Conservation (phyloP, 331 rosid species). For the Pyrus hybrid region DNA sequence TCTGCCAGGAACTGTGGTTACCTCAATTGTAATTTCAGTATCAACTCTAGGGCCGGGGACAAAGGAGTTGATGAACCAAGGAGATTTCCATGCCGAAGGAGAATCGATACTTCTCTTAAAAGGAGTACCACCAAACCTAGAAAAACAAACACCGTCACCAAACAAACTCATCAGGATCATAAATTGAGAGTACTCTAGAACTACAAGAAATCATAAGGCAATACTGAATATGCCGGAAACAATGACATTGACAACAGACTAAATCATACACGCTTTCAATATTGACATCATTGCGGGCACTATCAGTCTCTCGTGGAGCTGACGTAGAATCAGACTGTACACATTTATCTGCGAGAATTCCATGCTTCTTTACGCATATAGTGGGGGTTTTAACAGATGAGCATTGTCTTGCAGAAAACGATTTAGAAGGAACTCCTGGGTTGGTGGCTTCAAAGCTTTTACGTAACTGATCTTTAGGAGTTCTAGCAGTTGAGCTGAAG, state of each 20-base stretch:
- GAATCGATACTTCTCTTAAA: conserved; percentile 85
- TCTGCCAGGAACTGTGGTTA: conserved; percentile 21
- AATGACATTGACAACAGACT: not conserved
- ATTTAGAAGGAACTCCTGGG: conserved; percentile 26
- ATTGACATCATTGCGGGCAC: conserved; percentile 29
- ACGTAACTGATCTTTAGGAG: conserved; percentile 29
- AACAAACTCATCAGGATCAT: conserved; percentile 7
- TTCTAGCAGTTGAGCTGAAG: conserved; percentile 29
- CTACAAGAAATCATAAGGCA: not conserved
- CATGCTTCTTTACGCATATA: conserved; percentile 36
- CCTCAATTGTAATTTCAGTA: conserved; percentile 85
- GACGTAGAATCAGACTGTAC: conserved; percentile 35
- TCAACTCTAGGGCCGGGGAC: conserved; percentile 68
- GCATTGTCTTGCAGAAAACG: conserved; percentile 27
- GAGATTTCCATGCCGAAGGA: conserved; percentile 95
- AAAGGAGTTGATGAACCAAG: conserved; percentile 76
- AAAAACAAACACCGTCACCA: conserved; percentile 26
- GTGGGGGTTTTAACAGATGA: conserved; percentile 43
- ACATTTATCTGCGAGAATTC: conserved; percentile 33
- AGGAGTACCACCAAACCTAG: conserved; percentile 76
- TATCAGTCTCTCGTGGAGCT: conserved; percentile 39
- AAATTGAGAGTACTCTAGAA: not conserved
- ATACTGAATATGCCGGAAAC: not conserved
- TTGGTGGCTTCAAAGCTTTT: conserved; percentile 31
- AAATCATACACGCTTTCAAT: conserved; percentile 64